These are phyloP conservation scores for Diaporthe caulivora DNA, from an alignment of 2,329 filamentous ascomycete species.

Conservation along the genomic window DNA sequence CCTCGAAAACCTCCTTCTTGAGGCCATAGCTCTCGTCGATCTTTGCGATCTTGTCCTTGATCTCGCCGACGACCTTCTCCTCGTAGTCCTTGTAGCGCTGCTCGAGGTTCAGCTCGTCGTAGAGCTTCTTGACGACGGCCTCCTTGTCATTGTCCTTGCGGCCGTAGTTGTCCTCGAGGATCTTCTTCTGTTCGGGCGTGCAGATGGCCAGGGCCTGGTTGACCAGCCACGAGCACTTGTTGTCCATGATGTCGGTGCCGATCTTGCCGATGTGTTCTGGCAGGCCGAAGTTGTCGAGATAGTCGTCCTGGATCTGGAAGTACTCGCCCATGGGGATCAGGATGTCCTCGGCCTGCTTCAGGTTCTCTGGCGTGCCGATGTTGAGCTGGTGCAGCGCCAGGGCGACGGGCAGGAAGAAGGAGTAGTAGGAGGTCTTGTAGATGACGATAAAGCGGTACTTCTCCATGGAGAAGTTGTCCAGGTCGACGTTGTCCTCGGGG, in stretches of 20 bases:
- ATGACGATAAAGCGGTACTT: constrained; percentile 99
- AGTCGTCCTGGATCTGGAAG: constrained; percentile 99
- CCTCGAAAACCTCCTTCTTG: constrained; percentile 90
- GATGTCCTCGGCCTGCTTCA: constrained; percentile 90
- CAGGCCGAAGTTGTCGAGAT: constrained; percentile 96
- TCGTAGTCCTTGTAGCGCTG: constrained; percentile 89
- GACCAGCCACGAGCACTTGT: constrained; percentile 99
- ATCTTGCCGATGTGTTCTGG: constrained; percentile 97
- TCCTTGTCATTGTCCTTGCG: constrained; percentile 88
- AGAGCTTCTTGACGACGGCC: constrained; percentile 88
- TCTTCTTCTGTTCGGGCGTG: constrained; percentile 85
- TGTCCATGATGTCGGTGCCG: constrained; percentile 98
- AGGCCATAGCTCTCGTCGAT: constrained; percentile 90
- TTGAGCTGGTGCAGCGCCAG: constrained; percentile 89
- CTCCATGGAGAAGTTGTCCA: constrained; percentile 93
- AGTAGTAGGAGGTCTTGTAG: constrained; percentile 99
- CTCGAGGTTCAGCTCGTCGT: constrained; percentile 86
- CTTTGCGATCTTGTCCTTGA: constrained; percentile 79
- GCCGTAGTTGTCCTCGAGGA: constrained; percentile 94
- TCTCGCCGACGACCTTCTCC: constrained; percentile 84
- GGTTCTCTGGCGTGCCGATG: constrained; percentile 87
- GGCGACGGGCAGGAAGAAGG: constrained; percentile 97
- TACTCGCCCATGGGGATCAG: constrained; percentile 98
- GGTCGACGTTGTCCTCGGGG: constrained; percentile 91
- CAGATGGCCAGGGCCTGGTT: constrained; percentile 90